A percentile compares a stretch with the other conserved stretches of the same genome.
phyloP scores from a whole-genome alignment of 2,329 filamentous ascomycete genomes.

The Cladosporium phlei region DNA sequence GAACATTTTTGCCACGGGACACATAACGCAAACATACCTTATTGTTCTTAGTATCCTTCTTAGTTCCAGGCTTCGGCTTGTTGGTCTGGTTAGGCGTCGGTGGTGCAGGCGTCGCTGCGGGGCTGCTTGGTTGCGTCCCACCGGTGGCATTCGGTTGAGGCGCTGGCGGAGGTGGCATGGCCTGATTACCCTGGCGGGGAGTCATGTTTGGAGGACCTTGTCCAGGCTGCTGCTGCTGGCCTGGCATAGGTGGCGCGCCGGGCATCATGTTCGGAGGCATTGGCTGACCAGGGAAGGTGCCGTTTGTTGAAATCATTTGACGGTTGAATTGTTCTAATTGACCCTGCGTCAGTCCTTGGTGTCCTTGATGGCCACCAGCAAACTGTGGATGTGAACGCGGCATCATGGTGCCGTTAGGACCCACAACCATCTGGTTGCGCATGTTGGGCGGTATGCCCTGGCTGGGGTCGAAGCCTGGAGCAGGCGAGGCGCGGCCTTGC shows the following conservation, averaged over 20 bases:
- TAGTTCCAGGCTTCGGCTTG: constrained; percentile 67
- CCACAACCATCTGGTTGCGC: constrained; percentile 44
- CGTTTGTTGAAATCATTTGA: constrained; percentile 25
- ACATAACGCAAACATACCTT: constrained; percentile 24
- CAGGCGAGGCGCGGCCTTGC: constrained; percentile 58
- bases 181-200: constrained; percentile 60
- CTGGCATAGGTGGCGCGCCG: constrained; percentile 33
- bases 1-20: background rate
- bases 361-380: constrained; percentile 16
- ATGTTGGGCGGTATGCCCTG: constrained; percentile 21
- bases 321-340: constrained; percentile 41
- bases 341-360: constrained; percentile 46
- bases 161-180: constrained; percentile 48
- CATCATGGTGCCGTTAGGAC: constrained; percentile 50
- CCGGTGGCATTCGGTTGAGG: constrained; percentile 37
- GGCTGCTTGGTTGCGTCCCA: constrained; percentile 45
- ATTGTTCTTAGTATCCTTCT: constrained; percentile 62
- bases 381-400: constrained; percentile 64
- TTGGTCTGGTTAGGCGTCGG: constrained; percentile 70
- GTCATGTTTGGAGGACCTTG: constrained; percentile 55
- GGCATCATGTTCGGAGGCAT: constrained; percentile 38
- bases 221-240: constrained; percentile 43
- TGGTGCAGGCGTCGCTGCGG: constrained; percentile 52
- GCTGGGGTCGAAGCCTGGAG: constrained; percentile 46
- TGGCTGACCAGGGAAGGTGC: constrained; percentile 31